Evolutionary conservation across 768 basidiomycete species (phyloP), one percentile per base, ranked within the genome.

Genomic region (Cystobasidium tubakii): DNA sequence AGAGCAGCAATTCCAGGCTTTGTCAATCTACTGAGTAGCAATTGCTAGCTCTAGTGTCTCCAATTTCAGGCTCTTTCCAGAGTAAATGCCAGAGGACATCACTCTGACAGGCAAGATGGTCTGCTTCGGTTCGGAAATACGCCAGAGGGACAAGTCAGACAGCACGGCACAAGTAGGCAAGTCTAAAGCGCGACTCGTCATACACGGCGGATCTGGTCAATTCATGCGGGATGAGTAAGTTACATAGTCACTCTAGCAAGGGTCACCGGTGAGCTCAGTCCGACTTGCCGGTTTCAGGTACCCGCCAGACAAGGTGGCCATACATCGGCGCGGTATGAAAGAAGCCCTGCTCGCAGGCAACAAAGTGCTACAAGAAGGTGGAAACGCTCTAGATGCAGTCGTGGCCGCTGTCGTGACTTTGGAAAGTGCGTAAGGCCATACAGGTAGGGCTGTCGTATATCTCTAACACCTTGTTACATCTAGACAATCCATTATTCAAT

Each of bases 341-440:
- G 80, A 80, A 1, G 87, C 90, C 0, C 82, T 92, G 50, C 75
- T 81, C 63, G 86, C 86, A 1, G 90, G 90, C 0, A 83, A 90
- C 76, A 78, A 84, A 23, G 83, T 90, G 23, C 85, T 92, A 53
- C 82, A 80, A 44, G 81, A 84, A 1, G 89, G 88, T 19, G 90
- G 90, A 0, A 89, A 90, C 79, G 90, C 90, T 3, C 87, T 92
- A 85, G 90, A 92, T 79, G 90, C 91, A 21, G 86, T 84, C 3
- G 87, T 89, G 1, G 88, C 89, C 12, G 89, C 90, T 0, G 90
- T 90, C 9, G 82, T 86, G 0, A 80, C 83, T 19, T 82, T 92
- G 85, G 90, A 92, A 85, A 88, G 89, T 87, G 50, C 34, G 70
- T 23, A 70, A 23, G n/a, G 34, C 62, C 34, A 21, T 31, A 60